Percentiles rank a stretch among this genome's conserved stretches.
Evolutionary conservation across 2,329 filamentous ascomycete genomes (phyloP).

Genomic region (Paraphoma sp.): DNA sequence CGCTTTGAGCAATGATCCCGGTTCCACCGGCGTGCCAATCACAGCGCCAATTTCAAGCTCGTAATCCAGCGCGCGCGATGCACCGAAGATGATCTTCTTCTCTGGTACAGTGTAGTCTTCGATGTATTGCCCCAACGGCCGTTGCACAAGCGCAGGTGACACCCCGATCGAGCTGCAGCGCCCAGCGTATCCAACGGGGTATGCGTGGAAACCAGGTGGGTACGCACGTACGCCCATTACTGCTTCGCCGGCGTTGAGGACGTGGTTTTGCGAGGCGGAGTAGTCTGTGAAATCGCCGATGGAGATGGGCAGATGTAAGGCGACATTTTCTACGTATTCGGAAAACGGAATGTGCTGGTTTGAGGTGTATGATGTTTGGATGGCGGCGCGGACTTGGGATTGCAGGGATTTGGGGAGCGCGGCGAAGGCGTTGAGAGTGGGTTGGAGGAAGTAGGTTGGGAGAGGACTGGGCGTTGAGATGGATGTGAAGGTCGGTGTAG

Average conservation of each 20-base stretch:
- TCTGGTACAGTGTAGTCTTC: conserved; percentile 45
- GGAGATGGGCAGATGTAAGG: conserved; percentile 62
- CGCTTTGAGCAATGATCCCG: conserved; percentile 50
- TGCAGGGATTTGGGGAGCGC: conserved; percentile 51
- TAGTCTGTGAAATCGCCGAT: conserved; percentile 67
- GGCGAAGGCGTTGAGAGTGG: conserved; percentile 58
- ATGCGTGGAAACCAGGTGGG: conserved; percentile 38
- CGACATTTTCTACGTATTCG: conserved; percentile 49
- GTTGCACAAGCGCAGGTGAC: conserved; percentile 51
- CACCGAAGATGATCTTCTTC: conserved; percentile 58
- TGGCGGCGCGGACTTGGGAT: conserved; percentile 48
- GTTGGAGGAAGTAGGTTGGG: conserved; percentile 37
- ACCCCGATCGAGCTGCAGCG: conserved; percentile 60
- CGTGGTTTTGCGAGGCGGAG: conserved; percentile 61
- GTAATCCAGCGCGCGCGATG: conserved; percentile 54
- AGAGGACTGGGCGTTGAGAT: conserved; percentile 23
- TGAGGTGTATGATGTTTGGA: conserved; percentile 46
- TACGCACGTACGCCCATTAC: conserved; percentile 27
- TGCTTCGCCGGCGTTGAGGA: conserved; percentile 57
- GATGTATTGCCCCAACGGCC: conserved; percentile 37
- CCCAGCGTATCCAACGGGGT: conserved; percentile 61
- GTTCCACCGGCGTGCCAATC: conserved; percentile 50
- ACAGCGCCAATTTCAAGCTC: conserved; percentile 59
- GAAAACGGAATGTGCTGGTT: conserved; percentile 16
- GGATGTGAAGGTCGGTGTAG: conserved; percentile 32